phyloP scores from a whole-genome alignment of 2,329 filamentous ascomycete genomes.

The Pestalotiopsis sp. region DNA sequence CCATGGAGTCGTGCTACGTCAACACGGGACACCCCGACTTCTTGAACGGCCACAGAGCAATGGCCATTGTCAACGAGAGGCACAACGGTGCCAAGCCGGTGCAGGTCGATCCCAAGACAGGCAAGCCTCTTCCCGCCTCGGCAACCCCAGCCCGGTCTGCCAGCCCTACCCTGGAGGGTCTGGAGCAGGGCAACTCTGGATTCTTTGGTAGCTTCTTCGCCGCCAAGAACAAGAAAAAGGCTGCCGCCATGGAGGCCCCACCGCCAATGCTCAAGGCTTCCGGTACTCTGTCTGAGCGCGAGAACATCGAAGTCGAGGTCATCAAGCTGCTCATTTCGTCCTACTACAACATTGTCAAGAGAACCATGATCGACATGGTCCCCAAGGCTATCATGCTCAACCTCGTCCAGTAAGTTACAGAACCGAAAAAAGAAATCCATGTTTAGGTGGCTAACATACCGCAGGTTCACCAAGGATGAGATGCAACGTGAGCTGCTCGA shows the following conservation, averaged over 20 bases:
- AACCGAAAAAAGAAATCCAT: not conserved
- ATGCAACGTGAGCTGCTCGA: constrained; percentile 97
- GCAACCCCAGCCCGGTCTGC: constrained; percentile 71
- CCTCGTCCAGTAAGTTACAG: constrained; percentile 79
- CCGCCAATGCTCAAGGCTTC: constrained; percentile 93
- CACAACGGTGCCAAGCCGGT: constrained; percentile 81
- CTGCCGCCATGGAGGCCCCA: constrained; percentile 97
- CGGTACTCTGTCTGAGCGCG: constrained; percentile 89
- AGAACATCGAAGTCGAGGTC: constrained; percentile 94
- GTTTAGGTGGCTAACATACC: constrained; percentile 20
- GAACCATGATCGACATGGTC: constrained; percentile 99
- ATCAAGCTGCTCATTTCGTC: constrained; percentile 97
- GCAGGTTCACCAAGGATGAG: constrained; percentile 90
- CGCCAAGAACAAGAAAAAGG: constrained; percentile 99
- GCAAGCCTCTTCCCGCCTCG: constrained; percentile 79
- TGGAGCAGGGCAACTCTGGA: constrained; percentile 60
- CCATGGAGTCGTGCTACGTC: constrained; percentile 97
- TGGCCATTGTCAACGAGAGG: constrained; percentile 96
- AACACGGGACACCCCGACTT: constrained; percentile 99
- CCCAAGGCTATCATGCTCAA: constrained; percentile 99
- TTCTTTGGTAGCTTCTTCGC: constrained; percentile 99
- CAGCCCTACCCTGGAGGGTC: constrained; percentile 69
- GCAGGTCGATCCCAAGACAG: constrained; percentile 97
- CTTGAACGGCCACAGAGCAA: constrained; percentile 92
- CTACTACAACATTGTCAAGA: constrained; percentile 97